phyloP scores from a whole-genome alignment of 108 stramenopile species.

The Parietichytrium sp. region DNA sequence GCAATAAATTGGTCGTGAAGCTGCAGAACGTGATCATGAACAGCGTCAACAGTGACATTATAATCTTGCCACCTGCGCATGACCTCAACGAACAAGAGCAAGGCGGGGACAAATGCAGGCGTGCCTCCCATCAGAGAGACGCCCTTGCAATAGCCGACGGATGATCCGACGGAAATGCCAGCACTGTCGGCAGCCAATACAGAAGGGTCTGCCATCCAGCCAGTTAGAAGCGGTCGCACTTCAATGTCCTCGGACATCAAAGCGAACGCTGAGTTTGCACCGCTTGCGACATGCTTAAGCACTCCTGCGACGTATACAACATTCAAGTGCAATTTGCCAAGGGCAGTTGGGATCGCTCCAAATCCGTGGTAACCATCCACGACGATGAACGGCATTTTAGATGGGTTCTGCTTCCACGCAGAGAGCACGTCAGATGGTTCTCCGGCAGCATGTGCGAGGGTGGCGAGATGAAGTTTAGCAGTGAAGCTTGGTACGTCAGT shows the following conservation, averaged over 20 bases:
- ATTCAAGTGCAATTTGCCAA: constrained; percentile 22
- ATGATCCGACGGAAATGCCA: constrained; percentile 36
- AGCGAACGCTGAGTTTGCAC: constrained; percentile 37
- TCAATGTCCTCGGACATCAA: neutral
- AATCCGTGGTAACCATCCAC: constrained; percentile 50
- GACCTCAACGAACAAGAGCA: constrained; percentile 43
- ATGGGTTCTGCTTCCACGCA: neutral
- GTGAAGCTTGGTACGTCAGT: constrained; percentile 32
- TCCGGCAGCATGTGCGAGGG: neutral
- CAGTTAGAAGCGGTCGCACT: constrained; percentile 38
- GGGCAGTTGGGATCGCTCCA: constrained; percentile 42
- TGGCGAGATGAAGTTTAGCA: no score
- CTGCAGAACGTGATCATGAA: constrained; percentile 38
- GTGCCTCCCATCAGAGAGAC: constrained; percentile 40
- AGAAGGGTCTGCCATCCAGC: constrained; percentile 43
- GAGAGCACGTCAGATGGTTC: no score
- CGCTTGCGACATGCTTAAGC: constrained; percentile 47
- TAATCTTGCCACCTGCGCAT: constrained; percentile 44
- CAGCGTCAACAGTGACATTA: neutral
- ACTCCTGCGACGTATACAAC: constrained; percentile 41
- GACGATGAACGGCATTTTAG: constrained; percentile 28
- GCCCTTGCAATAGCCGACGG: constrained; percentile 19
- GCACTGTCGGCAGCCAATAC: constrained; percentile 39
- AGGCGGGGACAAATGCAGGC: constrained; percentile 32
- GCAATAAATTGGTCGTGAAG: neutral